Evolutionary conservation across 176 grass and related monocot species (phyloP), one percentile per base, ranked within the genome.

Genomic region (Oryza glumipatula): DNA sequence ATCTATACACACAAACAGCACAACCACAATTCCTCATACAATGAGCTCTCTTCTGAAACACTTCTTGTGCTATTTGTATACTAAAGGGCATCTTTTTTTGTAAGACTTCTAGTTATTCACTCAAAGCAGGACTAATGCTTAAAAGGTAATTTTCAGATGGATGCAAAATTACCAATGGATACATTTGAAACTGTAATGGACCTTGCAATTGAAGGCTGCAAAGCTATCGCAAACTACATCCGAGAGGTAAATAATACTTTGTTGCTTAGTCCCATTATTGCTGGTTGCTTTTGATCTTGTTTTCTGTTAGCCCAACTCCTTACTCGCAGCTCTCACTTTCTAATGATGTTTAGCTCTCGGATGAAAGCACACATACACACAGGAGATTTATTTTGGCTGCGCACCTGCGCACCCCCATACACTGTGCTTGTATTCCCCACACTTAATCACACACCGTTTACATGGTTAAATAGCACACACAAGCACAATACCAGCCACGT

Each of bases 111-210:
- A 15, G 24, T 61, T 83, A 80, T 68, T 79, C 36, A 56, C 72
- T n/a, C 52, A 82, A 63, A 52, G 28, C 16, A 84, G 71, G 64
- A 17, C 73, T 88, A 77, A 72, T 77, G 23, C 65, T 80, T 72
- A 51, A 67, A 58, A 69, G 5, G 4, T 82, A 17, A 38, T 88
- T 87, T 82, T 68, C 88, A 98, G 96, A 98, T 92, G 89, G 96
- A 92, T 68, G 93, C 96, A 47, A 98, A 98, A 66, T 88, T 98
- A 87, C 83, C 91, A 0, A 86, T 94, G 85, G 96, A 98, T 41
- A 95, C 89, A 78, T 98, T 98, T 90, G 96, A 98, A 90, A 91
- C 79, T 77, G 91, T 98, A 65, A 98, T 98, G 93, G 91, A 83
- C 70, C 91, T 98, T 81, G 93, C 96, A 74, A 82, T 92, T 10